phyloP scores from a whole-genome alignment of 768 basidiomycete species.

The Omphalotus guepiniiformis region DNA sequence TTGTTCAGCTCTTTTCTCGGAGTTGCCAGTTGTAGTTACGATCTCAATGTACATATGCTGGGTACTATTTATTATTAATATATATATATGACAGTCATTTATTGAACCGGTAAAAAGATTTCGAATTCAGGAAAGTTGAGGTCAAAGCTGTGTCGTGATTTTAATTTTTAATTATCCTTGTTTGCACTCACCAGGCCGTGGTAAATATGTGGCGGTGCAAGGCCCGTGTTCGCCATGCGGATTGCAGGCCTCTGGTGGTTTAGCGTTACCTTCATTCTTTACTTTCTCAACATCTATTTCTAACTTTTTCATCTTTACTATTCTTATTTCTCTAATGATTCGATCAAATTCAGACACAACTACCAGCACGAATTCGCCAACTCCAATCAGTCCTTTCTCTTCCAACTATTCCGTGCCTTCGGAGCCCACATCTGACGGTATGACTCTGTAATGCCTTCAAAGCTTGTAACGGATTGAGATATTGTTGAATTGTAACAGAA shows the following conservation, averaged over 20 bases:
- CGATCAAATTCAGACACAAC: conserved; percentile 32
- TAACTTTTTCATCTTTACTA: conserved; percentile 5
- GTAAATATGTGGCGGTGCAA: neutral
- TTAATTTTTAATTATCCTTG: too few species aligned
- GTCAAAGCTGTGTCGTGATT: too few species aligned
- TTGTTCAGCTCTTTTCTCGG: too few species aligned
- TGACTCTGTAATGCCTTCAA: neutral
- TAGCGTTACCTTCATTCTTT: conserved; percentile 9
- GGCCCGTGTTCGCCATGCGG: too few species aligned
- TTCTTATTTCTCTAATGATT: conserved; percentile 20
- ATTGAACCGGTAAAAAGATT: too few species aligned
- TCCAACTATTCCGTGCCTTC: conserved; percentile 28
- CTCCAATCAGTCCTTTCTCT: conserved; percentile 31
- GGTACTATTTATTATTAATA: too few species aligned
- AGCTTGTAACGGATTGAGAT: neutral
- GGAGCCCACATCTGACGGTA: conserved; percentile 31
- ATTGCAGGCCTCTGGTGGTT: too few species aligned
- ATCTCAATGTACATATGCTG: too few species aligned
- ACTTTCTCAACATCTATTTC: conserved; percentile 8
- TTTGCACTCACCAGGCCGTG: too few species aligned
- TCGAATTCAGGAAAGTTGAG: too few species aligned
- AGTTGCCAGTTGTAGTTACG: too few species aligned
- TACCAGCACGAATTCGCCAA: conserved; percentile 23
- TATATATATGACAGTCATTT: too few species aligned
- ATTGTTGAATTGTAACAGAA: neutral